Base-by-base conservation (phyloP, 75 land plant genomes). In the Sequoiadendron giganteum region DNA sequence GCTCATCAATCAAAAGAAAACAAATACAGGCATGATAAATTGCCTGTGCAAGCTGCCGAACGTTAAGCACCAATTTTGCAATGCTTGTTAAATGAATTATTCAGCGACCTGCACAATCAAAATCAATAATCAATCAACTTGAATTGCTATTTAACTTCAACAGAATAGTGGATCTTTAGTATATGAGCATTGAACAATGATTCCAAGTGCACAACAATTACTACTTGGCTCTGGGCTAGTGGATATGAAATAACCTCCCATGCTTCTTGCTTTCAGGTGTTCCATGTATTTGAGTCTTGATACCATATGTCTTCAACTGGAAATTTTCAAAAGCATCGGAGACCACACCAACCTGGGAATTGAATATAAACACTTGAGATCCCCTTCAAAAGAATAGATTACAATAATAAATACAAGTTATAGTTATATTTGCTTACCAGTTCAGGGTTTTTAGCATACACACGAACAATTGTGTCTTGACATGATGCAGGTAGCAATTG, bases 251-350 rank as follows among this genome's bases (percentile, higher is more conserved):
- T 88, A n/a, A 90, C 91, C 89, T 89, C 43, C 93, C 79, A 54
- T 95, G 88, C 86, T 91, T 96, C 88, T 96, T 97, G 90, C 95
- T 93, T 70, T 93, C 95, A 68, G 99, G 99, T 39, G 99, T 97
- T 32, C 92, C 93, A 89, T 95, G 97, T 0, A 97, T 93, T 86
- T 97, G 99, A 10, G 93, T 88, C 83, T 94, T 95, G 84, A 88
- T 87, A 1, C 96, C 96, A 87, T 93, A 95, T 34, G 93, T 94
- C 88, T 91, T 96, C 87, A 90, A 73, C 83, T 98, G 99, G 68
- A 94, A 95, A 52, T 95, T 95, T 85, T 95, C 99, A 88, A 95
- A 98, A 15, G 99, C 99, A 82, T 95, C 95, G 2, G 96, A 94
- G n/a, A 97, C 92, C 14, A 94, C 96, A 90, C 92, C 95, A n/a